Evolutionary conservation across 192 early-diverging fungal genomes (phyloP).

Genomic region (Backusella tuberculispora): DNA sequence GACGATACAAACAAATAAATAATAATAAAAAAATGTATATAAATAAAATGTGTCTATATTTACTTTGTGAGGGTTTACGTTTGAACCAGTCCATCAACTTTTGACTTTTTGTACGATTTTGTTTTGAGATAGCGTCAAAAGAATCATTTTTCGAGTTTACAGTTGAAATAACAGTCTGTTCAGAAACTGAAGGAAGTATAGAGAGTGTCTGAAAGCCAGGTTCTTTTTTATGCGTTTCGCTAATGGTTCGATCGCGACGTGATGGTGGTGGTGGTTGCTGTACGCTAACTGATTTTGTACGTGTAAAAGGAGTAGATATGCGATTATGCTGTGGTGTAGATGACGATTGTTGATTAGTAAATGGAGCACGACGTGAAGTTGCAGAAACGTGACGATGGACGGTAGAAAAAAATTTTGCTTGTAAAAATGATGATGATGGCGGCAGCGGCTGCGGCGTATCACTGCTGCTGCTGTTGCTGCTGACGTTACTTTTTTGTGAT

Average conservation of each 20-base stretch:
- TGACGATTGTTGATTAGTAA: slow-evolving; percentile 10
- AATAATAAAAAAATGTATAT: not conserved
- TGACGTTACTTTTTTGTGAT: not conserved
- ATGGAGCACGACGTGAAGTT: slow-evolving; percentile 8
- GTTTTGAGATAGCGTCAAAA: not conserved
- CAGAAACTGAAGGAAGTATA: slow-evolving; percentile 30
- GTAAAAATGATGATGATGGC: slow-evolving; percentile 30
- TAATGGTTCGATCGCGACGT: not conserved
- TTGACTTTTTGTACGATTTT: slow-evolving; percentile 52
- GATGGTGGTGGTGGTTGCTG: not conserved
- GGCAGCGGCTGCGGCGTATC: not conserved
- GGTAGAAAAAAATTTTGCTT: slow-evolving; percentile 41
- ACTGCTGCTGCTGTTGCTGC: not conserved
- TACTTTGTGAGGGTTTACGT: slow-evolving; percentile 49
- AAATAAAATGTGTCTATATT: not conserved
- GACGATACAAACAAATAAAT: not conserved
- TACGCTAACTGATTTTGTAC: slow-evolving; percentile 22
- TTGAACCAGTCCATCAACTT: slow-evolving; percentile 79
- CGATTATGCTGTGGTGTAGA: not conserved
- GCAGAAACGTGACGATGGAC: slow-evolving; percentile 24
- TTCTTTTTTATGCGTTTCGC: slow-evolving; percentile 2
- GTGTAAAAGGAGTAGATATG: not conserved
- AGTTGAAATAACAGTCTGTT: slow-evolving; percentile 15
- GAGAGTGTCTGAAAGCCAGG: not conserved
- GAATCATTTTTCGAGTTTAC: not conserved